These are phyloP conservation scores for Ustilago cynodontis DNA, from an alignment of 1,284 basidiomycete species.

Conservation along the genomic window DNA sequence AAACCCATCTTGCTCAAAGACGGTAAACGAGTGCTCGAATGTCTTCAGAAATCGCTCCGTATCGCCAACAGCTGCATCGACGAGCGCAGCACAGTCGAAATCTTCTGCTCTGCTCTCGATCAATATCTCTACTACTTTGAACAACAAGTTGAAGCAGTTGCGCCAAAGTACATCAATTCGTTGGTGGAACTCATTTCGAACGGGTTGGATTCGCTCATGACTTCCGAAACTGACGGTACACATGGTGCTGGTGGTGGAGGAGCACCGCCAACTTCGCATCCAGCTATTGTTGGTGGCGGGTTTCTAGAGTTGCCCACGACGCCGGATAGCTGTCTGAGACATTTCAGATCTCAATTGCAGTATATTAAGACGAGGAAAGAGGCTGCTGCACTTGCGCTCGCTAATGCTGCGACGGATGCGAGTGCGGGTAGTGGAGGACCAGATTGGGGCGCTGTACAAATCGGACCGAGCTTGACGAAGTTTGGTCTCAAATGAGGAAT, in stretches of 20 bases:
- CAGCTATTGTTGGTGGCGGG: conserved; percentile 72
- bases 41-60: conserved; percentile 67
- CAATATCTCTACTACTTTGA: conserved; percentile 70
- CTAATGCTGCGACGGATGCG: conserved; percentile 30
- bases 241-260: conserved; percentile 21
- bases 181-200: conserved; percentile 67
- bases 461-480: conserved; percentile 48
- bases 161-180: conserved; percentile 66
- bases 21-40: conserved; percentile 68
- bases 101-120: conserved; percentile 66
- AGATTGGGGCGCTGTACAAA: conserved; percentile 63
- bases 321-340: conserved; percentile 88
- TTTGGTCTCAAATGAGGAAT: conserved; percentile 40
- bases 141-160: conserved; percentile 64
- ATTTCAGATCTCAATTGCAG: conserved; percentile 88
- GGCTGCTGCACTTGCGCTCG: conserved; percentile 36
- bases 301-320: conserved; percentile 89
- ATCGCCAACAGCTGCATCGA: conserved; percentile 69
- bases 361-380: conserved; percentile 85
- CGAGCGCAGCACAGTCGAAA: conserved; percentile 66
- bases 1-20: conserved; percentile 59
- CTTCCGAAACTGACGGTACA: conserved; percentile 30
- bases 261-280: conserved; percentile 19
- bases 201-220: conserved; percentile 54
- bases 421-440: conserved; percentile 47